Evolutionary conservation across 1,284 basidiomycete species (phyloP), one percentile per base, ranked within the genome.

Genomic region (Austroboletus niveus): DNA sequence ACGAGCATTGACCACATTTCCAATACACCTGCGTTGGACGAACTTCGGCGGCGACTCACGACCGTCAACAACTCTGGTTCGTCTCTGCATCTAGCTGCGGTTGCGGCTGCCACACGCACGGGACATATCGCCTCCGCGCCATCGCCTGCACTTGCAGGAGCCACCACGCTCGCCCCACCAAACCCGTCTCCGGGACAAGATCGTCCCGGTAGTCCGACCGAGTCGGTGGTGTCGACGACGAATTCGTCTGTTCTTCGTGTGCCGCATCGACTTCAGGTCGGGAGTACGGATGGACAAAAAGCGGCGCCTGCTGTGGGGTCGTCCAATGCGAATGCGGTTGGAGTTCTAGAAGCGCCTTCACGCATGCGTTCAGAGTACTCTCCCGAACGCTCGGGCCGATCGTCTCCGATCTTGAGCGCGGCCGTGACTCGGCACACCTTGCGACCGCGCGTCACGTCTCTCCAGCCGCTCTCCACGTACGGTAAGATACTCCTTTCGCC

Each of bases 251-350:
- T 76, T 0, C 75, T 85, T 53, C 76, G 79, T n/a, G 78, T 79
- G 1, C 66, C 77, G 17, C 83, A 82, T 56, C 74, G 82, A 43
- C 66, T 89, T 47, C 85, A 86, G 27, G 72, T 87, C 17, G 87
- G 85, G 5, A 80, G 79, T 42, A 75, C 72, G 4, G 89, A 92
- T 57, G 79, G 81, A 1, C 83, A 85, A 59, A 94, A 94, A 64
- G 90, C 90, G 6, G 87, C 89, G 0, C 89, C 93, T 38, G 88
- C 91, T 5, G 73, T 95, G 30, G 91, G 87, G 3, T 89, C 91
- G 1, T 89, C 87, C 0, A 85, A 81, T 60, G 78, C 83, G 2
- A 92, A 86, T 59, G 92, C 88, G 0, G 75, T 82, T 1, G 92
- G 92, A 0, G 64, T 89, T 31, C 69, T 93, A 45, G 90, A 92